phyloP scores from a whole-genome alignment of 306 rosid genomes.

The Lathyrus tuberosus region DNA sequence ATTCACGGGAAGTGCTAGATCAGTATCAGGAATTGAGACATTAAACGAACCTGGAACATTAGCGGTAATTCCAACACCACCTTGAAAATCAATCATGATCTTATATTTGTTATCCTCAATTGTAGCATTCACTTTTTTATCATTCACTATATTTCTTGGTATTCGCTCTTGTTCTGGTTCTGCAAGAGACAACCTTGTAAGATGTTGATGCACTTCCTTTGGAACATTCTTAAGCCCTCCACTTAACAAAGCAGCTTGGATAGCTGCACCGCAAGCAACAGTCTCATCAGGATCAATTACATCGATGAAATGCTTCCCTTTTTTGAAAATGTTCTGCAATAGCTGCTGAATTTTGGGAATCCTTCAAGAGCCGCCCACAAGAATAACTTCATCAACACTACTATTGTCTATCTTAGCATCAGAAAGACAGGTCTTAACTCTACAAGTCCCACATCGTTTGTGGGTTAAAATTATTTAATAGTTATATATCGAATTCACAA shows the following conservation, averaged over 20 bases:
- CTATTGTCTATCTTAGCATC: too few species aligned
- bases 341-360: background rate
- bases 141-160: too few species aligned
- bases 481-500: too few species aligned
- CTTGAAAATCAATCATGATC: background rate
- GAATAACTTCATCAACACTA: too few species aligned
- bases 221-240: too few species aligned
- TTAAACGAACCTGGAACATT: background rate
- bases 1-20: background rate
- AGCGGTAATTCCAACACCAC: background rate
- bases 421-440: too few species aligned
- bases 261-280: background rate
- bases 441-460: too few species aligned
- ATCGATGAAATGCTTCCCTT: too few species aligned
- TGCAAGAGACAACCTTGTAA: too few species aligned
- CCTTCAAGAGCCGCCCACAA: background rate
- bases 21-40: background rate
- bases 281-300: background rate
- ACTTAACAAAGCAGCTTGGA: background rate
- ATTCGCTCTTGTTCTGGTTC: too few species aligned
- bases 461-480: too few species aligned
- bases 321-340: background rate
- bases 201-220: too few species aligned
- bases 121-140: background rate
- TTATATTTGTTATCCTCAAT: background rate